Percentiles rank a stretch among this genome's conserved stretches.
Evolutionary conservation across 1,139 yeast species (phyloP).

Genomic region (Pneumocystis wakefieldiae): DNA sequence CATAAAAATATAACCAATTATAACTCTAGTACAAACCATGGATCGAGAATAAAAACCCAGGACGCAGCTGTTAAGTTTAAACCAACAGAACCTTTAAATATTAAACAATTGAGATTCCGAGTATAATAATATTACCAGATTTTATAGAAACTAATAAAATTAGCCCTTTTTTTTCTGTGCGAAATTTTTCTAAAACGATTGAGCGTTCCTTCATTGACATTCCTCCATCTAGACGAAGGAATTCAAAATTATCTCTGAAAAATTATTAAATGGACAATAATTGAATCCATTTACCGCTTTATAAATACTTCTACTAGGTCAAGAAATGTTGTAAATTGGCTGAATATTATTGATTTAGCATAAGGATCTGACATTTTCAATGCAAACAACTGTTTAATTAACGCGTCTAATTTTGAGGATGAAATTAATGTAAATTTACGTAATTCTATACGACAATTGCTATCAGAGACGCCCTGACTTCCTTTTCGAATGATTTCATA

Average conservation of each 20-base stretch:
- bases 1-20: not conserved
- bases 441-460: slow-evolving; percentile 19
- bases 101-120: not conserved
- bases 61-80: slow-evolving; percentile 76
- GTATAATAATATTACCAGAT: slow-evolving; percentile 45
- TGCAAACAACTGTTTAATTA: slow-evolving; percentile 42
- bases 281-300: slow-evolving; percentile 16
- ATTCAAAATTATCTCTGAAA: slow-evolving; percentile 27
- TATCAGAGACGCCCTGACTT: slow-evolving; percentile 1
- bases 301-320: slow-evolving; percentile 61
- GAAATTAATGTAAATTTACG: slow-evolving; percentile 14
- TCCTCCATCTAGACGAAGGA: slow-evolving; percentile 69
- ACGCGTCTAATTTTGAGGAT: slow-evolving; percentile 64
- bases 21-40: slow-evolving; percentile 32
- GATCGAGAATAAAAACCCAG: slow-evolving; percentile 84
- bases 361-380: slow-evolving; percentile 42
- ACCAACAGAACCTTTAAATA: slow-evolving; percentile 45
- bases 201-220: slow-evolving; percentile 54
- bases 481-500: slow-evolving; percentile 19
- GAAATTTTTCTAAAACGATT: slow-evolving; percentile 43
- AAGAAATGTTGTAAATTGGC: slow-evolving; percentile 75
- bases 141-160: slow-evolving; percentile 62
- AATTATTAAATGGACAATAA: not conserved
- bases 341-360: slow-evolving; percentile 72
- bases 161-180: slow-evolving; percentile 27